Conservation (phyloP, 2,329 filamentous ascomycete species). For the Westerdykella ornata region DNA sequence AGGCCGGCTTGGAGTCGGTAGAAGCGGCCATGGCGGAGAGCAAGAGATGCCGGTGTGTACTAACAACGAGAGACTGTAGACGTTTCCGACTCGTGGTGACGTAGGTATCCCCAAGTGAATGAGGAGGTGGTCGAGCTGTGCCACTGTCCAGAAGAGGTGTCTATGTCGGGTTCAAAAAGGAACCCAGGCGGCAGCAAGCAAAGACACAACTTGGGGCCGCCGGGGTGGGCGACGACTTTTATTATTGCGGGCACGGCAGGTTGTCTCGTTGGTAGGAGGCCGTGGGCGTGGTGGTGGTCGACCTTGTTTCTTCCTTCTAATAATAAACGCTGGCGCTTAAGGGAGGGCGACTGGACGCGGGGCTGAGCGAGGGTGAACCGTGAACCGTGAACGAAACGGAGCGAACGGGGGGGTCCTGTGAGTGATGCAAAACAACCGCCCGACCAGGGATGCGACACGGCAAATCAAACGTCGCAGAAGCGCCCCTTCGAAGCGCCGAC, state of each 20-base stretch:
- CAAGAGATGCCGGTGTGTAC: constrained; percentile 11
- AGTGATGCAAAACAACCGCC: constrained; percentile 28
- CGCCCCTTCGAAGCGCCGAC: constrained; percentile 25
- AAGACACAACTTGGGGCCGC: constrained; percentile 20
- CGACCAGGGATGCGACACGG: constrained; percentile 14
- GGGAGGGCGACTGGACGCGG: constrained; percentile 3
- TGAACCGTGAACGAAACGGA: no score
- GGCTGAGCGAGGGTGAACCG: no score
- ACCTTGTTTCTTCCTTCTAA: background rate
- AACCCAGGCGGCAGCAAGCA: constrained; percentile 15
- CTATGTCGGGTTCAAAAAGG: constrained; percentile 15
- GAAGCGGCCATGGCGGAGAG: constrained; percentile 30
- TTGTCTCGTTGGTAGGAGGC: constrained; percentile 20
- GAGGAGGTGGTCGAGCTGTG: constrained; percentile 22
- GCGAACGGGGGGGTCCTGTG: no score
- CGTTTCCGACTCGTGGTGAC: background rate
- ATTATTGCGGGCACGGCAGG: background rate
- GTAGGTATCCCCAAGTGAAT: background rate
- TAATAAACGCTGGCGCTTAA: constrained; percentile 15
- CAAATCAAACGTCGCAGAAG: constrained; percentile 12
- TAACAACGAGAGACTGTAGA: constrained; percentile 26
- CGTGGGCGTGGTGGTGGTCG: background rate
- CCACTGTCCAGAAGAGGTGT: constrained; percentile 10
- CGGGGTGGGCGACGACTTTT: constrained; percentile 15
- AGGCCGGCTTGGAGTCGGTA: constrained; percentile 37